Evolutionary conservation across 2,329 filamentous ascomycete genomes (phyloP), one percentile per base, ranked within the genome.

Genomic region (Parasarocladium wereldwijsianum): DNA sequence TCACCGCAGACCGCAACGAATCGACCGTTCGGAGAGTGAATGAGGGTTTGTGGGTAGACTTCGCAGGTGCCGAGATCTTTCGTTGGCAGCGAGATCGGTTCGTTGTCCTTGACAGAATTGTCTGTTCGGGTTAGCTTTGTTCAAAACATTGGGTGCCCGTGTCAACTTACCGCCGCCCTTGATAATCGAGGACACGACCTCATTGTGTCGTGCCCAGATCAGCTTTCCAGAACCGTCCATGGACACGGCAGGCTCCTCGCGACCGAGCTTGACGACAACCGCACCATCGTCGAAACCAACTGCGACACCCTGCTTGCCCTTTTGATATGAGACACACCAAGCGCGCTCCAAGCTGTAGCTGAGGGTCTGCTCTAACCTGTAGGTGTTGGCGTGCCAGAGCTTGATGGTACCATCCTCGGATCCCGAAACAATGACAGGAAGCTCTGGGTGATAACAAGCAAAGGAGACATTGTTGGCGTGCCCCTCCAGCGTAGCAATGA

Each of bases 391-490:
- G 52, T 98, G 86, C 90, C 90, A 98, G 54, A 98, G 86, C 57
- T 93, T 92, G 50, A 98, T 76, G 1, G 86, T 93, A 40, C 87
- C 87, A 54, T 98, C 90, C 57, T 98, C 90, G 16, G 87, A 96
- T 44, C 90, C 90, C 15, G 90, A 96, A 33, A 98, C 87, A 47
- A 98, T 98, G 40, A 98, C 78, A 3, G 90, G 90, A 28, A 98
- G 64, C 56, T 96, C 87, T 3, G 90, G 90, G 55, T 98, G 90
- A 51, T 96, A 98, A 56, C 86, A 92, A 29, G 90, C 90, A 48
- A 96, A 98, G 3, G 86, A 94, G 27, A 98, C 90, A 47, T 98
- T 98, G 55, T 86, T 93, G 17, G 85, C 93, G 55, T 98, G 90
- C 17, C 90, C 90, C 55, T 98, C 90, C 27, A 98, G 67, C 3